These are phyloP conservation scores for Podospora anserina DNA, from an alignment of 495 filamentous ascomycete species.

Conservation along the genomic window DNA sequence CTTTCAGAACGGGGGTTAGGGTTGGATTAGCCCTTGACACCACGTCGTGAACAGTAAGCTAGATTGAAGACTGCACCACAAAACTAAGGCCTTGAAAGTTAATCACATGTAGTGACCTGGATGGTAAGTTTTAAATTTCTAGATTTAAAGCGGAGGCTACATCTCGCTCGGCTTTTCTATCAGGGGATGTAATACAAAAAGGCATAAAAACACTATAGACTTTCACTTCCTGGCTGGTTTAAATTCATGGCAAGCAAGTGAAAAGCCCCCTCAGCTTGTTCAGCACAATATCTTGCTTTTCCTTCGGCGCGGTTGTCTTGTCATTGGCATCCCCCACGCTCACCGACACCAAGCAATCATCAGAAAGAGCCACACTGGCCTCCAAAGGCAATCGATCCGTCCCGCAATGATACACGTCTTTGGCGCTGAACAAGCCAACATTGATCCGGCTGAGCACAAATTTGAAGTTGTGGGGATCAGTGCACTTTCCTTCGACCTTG, in stretches of 20 bases:
- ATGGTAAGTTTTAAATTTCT: too few species aligned
- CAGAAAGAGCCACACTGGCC: conserved; percentile 40
- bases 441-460: conserved; percentile 62
- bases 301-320: conserved; percentile 56
- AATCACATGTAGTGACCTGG: too few species aligned
- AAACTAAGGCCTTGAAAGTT: too few species aligned
- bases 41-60: too few species aligned
- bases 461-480: conserved; percentile 47
- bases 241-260: conserved; percentile 37
- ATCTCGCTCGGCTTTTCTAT: too few species aligned
- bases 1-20: too few species aligned
- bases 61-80: too few species aligned
- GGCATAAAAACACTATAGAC: too few species aligned
- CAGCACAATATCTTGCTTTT: conserved; percentile 54
- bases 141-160: too few species aligned
- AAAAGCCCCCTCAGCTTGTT: conserved; percentile 53
- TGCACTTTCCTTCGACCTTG: conserved; percentile 47
- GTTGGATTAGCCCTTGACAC: too few species aligned
- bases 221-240: too few species aligned
- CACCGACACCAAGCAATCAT: conserved; percentile 57
- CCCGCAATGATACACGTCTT: conserved; percentile 57
- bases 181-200: too few species aligned
- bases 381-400: conserved; percentile 56
- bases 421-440: conserved; percentile 45
- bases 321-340: conserved; percentile 57